Base-by-base conservation (phyloP, 306 rosid species). In the Arachis stenosperma region DNA sequence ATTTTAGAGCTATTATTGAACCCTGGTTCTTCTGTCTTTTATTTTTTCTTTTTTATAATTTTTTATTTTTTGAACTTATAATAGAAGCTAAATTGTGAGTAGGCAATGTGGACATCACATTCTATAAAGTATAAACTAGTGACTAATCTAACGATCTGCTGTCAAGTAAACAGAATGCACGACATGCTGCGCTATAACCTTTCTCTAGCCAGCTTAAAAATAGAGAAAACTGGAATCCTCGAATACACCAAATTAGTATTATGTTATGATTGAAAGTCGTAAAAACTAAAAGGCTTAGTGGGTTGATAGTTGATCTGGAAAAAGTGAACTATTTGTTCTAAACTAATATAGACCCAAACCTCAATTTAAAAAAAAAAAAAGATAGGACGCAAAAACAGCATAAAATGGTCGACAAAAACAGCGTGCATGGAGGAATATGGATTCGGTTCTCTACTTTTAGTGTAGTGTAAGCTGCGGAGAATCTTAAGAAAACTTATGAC, bases 401-500 rank as follows among this genome's bases (percentile, higher is more conserved):
- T 64, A 15, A 15, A 8, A 53, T 33, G 65, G 36, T 75, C 68
- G 74, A 76, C 80, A 76, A 67, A 59, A 60, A 59, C 63, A 67
- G 69, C 71, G 11, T 61, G 52, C 68, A 80, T 58, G 77, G 13
- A 63, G 69, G 73, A 69, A 75, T n/a, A 53, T 61, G 43, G 61
- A 40, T 75, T 75, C 61, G 8, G 50, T 60, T 33, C 37, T 76
- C 47, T 37, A 72, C 82, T 84, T 77, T 84, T 47, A 65, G 73
- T 71, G 70, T 80, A 58, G 65, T 9, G 50, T 56, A 84, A 84
- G 88, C 83, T 81, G 69, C 76, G 15, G 40, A 66, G 88, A 84
- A 81, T 78, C 61, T 74, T 74, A 55, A 69, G 76, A 58, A 58
- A 74, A 68, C 82, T 70, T 73, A 40, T 60, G 33, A 48, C 58